Percentiles rank a stretch among this genome's conserved stretches.
phyloP scores from a whole-genome alignment of 2,329 filamentous ascomycete species.

The Nemania sp. region DNA sequence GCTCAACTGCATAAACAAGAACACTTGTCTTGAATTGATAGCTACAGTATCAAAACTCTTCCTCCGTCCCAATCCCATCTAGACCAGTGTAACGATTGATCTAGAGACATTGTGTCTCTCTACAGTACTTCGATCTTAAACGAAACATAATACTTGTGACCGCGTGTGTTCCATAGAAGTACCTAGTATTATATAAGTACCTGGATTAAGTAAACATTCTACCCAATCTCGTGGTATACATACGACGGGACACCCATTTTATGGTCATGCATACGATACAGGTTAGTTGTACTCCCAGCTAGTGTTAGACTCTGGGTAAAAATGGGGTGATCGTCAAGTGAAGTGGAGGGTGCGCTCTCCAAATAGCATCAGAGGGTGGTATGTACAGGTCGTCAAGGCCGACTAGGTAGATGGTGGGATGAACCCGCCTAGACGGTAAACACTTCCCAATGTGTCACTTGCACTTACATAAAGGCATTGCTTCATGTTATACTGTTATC shows the following conservation, averaged over 20 bases:
- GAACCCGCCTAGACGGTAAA: not conserved
- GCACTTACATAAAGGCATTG: not conserved
- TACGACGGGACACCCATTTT: not conserved
- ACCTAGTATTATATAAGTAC: not conserved
- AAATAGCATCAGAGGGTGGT: not conserved
- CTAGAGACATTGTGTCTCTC: no score
- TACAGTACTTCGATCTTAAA: no score
- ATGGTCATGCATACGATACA: not conserved
- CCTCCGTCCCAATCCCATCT: not conserved
- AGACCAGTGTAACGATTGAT: no score
- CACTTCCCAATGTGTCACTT: not conserved
- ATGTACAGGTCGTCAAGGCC: not conserved
- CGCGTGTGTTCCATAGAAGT: not conserved
- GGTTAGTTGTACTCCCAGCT: not conserved
- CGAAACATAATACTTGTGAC: not conserved
- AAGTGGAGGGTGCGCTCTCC: not conserved
- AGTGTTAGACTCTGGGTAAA: not conserved
- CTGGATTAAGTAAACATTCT: not conserved
- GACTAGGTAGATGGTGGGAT: not conserved
- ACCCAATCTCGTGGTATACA: not conserved
- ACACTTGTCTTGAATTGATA: not conserved
- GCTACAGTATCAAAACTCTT: no score
- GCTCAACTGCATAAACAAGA: no score
- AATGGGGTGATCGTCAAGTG: not conserved
- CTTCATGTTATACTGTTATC: not conserved